phyloP scores from a whole-genome alignment of 179 eudicot species.

The Beta corolliflora region DNA sequence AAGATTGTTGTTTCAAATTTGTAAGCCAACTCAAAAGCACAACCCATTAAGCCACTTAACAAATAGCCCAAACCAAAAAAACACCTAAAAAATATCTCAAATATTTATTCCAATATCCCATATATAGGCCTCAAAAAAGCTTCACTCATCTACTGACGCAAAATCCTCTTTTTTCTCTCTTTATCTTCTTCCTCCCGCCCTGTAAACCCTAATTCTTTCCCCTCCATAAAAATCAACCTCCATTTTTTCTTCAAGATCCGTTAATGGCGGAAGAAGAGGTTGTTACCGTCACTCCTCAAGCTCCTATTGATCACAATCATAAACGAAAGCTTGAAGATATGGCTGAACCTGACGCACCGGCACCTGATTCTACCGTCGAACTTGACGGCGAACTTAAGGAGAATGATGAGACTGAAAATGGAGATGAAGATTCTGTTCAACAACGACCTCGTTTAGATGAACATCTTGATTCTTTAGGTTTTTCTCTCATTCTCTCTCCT shows the following conservation, averaged over 20 bases:
- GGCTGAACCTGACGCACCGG: slow-evolving; percentile 33
- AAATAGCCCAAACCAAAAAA: not conserved
- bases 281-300: slow-evolving; percentile 30
- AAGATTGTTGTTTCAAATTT: too few species aligned
- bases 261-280: slow-evolving; percentile 52
- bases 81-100: not conserved
- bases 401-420: slow-evolving; percentile 23
- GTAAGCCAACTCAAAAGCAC: not conserved
- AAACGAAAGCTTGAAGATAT: slow-evolving; percentile 64
- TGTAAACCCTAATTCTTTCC: slow-evolving; percentile 33
- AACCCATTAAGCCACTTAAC: too few species aligned
- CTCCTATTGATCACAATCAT: slow-evolving; percentile 40
- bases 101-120: not conserved
- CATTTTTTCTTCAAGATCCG: slow-evolving; percentile 15
- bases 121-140: not conserved
- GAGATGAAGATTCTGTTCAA: slow-evolving; percentile 34
- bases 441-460: slow-evolving; percentile 68
- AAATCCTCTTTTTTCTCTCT: not conserved
- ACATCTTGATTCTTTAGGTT: slow-evolving; percentile 11
- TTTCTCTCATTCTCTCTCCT: not conserved
- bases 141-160: not conserved
- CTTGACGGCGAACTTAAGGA: slow-evolving; percentile 11
- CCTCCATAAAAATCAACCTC: not conserved
- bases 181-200: not conserved
- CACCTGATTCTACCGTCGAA: slow-evolving; percentile 31